Percentiles rank a stretch among this genome's conserved stretches.
These are phyloP conservation scores for Epichloe glyceriae DNA, from an alignment of 2,329 filamentous ascomycete genomes.

Conservation along the genomic window DNA sequence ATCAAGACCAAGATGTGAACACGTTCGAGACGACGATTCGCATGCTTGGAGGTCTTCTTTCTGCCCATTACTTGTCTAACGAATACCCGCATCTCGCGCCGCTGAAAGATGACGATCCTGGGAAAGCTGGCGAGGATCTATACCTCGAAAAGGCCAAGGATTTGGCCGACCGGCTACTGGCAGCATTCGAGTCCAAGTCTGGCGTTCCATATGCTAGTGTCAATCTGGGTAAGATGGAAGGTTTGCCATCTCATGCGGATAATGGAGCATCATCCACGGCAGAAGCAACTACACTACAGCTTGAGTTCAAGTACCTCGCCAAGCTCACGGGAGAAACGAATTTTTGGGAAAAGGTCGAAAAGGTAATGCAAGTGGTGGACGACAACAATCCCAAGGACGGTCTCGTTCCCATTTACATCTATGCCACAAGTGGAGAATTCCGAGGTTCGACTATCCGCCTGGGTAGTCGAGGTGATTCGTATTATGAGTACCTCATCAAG, in stretches of 20 bases:
- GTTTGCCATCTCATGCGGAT: conserved; percentile 71
- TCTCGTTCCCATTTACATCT: conserved; percentile 83
- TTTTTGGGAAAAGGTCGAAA: conserved; percentile 87
- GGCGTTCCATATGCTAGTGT: conserved; percentile 86
- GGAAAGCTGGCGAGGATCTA: conserved; percentile 68
- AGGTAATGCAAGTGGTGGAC: conserved; percentile 83
- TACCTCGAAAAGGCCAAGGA: conserved; percentile 95
- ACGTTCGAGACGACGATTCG: conserved; percentile 97
- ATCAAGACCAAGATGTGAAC: conserved; percentile 90
- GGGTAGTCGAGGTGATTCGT: conserved; percentile 89
- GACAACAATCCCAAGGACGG: conserved; percentile 68
- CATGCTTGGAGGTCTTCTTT: conserved; percentile 86
- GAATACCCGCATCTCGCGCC: conserved; percentile 69
- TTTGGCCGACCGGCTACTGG: conserved; percentile 72
- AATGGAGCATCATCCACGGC: conserved; percentile 85
- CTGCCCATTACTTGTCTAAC: conserved; percentile 88
- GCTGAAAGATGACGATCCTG: conserved; percentile 55
- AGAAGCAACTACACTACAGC: conserved; percentile 80
- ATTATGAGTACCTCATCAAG: conserved; percentile 98
- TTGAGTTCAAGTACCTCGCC: conserved; percentile 94
- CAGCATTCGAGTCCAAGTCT: conserved; percentile 76
- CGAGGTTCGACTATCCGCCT: conserved; percentile 76
- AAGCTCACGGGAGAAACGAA: conserved; percentile 85
- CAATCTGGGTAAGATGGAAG: conserved; percentile 64
- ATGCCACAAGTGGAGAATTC: conserved; percentile 67